phyloP scores from a whole-genome alignment of 148 eudicot genomes.

The Gaultheria prostrata region DNA sequence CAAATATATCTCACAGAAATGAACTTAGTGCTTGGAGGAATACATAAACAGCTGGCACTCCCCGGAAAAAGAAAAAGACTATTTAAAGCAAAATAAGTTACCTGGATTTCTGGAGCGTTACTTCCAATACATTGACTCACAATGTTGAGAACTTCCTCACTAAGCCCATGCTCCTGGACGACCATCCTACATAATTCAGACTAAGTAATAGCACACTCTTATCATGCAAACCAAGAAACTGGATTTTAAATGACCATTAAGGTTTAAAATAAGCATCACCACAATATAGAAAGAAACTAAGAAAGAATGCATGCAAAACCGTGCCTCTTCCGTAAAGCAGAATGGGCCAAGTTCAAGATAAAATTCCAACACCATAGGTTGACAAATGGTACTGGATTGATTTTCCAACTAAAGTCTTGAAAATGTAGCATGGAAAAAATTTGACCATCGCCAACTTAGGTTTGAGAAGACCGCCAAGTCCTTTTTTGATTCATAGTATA shows the following conservation, averaged over 20 bases:
- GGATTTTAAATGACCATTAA: not conserved
- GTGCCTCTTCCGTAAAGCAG: not conserved
- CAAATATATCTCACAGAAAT: not conserved
- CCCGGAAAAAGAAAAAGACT: not conserved
- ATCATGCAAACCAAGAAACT: not conserved
- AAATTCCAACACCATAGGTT: slow-evolving; percentile 1
- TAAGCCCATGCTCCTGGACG: slow-evolving; percentile 57
- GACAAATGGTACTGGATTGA: not conserved
- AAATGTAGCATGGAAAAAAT: not conserved
- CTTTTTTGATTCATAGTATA: not conserved
- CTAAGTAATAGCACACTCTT: not conserved
- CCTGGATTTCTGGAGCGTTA: slow-evolving; percentile 64
- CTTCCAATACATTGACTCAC: slow-evolving; percentile 67
- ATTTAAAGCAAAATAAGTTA: slow-evolving; percentile 18
- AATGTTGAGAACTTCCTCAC: slow-evolving; percentile 55
- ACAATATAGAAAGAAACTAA: not conserved
- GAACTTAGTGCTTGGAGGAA: slow-evolving; percentile 2
- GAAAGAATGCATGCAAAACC: not conserved
- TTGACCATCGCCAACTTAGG: not conserved
- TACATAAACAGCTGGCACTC: not conserved
- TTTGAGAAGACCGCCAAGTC: not conserved
- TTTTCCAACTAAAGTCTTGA: not conserved
- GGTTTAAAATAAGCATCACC: not conserved
- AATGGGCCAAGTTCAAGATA: not conserved
- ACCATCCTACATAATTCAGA: slow-evolving; percentile 52